Conservation (phyloP, 805 yeast species). For the Saccharomycopsis microspora region DNA sequence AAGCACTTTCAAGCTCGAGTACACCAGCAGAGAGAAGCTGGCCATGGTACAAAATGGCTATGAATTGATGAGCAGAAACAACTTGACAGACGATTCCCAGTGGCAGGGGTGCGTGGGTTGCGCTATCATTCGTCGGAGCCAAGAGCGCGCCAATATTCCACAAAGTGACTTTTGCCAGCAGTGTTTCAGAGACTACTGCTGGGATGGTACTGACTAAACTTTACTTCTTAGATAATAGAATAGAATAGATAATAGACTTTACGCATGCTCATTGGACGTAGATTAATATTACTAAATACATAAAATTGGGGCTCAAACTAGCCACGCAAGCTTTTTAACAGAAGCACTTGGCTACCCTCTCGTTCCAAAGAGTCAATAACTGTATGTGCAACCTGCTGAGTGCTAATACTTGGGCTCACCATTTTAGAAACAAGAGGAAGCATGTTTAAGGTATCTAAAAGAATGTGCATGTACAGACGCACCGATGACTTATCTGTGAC, state of each 20-base stretch:
- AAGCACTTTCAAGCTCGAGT: slow-evolving; percentile 56
- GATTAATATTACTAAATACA: no score
- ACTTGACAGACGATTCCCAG: slow-evolving; percentile 53
- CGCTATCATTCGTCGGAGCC: slow-evolving; percentile 69
- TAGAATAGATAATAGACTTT: background rate
- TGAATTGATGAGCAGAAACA: slow-evolving; percentile 54
- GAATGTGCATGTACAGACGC: slow-evolving; percentile 31
- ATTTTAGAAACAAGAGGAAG: slow-evolving; percentile 31
- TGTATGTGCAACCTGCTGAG: slow-evolving; percentile 51
- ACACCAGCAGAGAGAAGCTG: slow-evolving; percentile 41
- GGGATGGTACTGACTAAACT: slow-evolving; percentile 25
- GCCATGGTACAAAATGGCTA: slow-evolving; percentile 63
- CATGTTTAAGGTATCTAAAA: slow-evolving; percentile 31
- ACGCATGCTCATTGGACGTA: no score
- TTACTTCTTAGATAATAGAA: background rate
- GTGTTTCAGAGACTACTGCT: slow-evolving; percentile 69
- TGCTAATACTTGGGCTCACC: slow-evolving; percentile 52
- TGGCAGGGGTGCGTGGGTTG: slow-evolving; percentile 73
- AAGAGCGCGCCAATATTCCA: slow-evolving; percentile 50
- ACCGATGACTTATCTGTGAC: slow-evolving; percentile 25
- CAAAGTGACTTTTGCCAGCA: slow-evolving; percentile 54
- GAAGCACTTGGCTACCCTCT: background rate
- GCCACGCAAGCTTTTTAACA: no score
- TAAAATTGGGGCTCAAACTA: no score
- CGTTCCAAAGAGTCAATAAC: background rate